Conservation (phyloP, 1,284 basidiomycete genomes). For the Xanthoconium separans region DNA sequence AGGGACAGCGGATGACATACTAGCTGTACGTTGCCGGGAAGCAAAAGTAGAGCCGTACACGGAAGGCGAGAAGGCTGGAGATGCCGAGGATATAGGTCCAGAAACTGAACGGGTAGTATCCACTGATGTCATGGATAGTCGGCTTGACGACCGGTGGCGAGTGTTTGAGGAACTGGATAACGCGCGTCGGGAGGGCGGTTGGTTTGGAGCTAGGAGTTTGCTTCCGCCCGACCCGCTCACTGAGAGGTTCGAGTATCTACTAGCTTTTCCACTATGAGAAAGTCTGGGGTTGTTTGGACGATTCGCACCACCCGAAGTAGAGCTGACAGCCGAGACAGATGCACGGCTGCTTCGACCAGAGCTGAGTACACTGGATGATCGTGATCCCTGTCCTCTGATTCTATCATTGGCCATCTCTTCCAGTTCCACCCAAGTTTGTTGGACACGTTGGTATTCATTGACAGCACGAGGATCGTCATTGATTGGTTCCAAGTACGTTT, state of each 20-base stretch:
- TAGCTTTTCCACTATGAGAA: constrained; percentile 38
- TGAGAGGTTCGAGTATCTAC: constrained; percentile 54
- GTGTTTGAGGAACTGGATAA: constrained; percentile 45
- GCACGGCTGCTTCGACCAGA: constrained; percentile 56
- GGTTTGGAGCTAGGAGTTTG: constrained; percentile 49
- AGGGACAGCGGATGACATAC: constrained; percentile 47
- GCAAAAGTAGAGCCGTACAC: constrained; percentile 68
- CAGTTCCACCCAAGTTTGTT: constrained; percentile 77
- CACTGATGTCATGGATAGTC: constrained; percentile 29
- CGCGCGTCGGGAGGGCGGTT: constrained; percentile 43
- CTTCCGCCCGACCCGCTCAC: constrained; percentile 38
- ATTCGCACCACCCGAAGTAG: constrained; percentile 21
- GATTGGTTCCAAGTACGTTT: constrained; percentile 40
- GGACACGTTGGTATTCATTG: constrained; percentile 58
- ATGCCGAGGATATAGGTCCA: constrained; percentile 33
- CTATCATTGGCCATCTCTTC: constrained; percentile 75
- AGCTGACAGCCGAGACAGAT: constrained; percentile 37
- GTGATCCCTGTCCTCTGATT: constrained; percentile 56
- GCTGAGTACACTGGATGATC: constrained; percentile 59
- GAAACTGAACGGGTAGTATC: constrained; percentile 35
- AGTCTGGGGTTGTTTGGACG: constrained; percentile 24
- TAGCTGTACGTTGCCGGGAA: constrained; percentile 75
- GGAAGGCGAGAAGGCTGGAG: constrained; percentile 35
- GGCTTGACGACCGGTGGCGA: constrained; percentile 37
- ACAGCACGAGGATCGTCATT: constrained; percentile 56